These are phyloP conservation scores for Dictyostelium citrinum DNA, from an alignment of 78 protist genomes.

Conservation along the genomic window DNA sequence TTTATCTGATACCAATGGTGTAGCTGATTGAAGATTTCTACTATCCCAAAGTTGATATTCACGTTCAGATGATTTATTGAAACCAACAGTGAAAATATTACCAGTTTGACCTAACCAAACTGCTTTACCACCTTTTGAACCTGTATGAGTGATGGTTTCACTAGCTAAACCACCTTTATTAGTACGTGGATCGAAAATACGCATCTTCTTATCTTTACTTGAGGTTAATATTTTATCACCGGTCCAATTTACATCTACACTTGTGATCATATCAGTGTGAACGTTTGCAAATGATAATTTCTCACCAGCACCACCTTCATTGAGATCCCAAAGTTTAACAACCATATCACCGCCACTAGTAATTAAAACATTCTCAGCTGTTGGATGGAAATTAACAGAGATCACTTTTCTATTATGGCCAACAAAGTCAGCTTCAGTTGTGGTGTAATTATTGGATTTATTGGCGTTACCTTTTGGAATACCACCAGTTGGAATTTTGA, in stretches of 20 bases:
- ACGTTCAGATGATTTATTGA: conserved; percentile 84
- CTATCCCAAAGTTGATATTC: conserved; percentile 90
- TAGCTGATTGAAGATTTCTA: conserved; percentile 19
- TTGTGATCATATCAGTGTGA: conserved; percentile 75
- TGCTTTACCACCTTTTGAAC: conserved; percentile 83
- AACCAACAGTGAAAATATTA: conserved; percentile 86
- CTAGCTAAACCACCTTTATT: conserved; percentile 3
- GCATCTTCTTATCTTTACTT: conserved; percentile 86
- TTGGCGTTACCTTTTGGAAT: conserved; percentile 16
- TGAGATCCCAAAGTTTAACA: conserved; percentile 88
- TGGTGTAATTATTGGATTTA: conserved; percentile 23
- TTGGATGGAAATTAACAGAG: conserved; percentile 83
- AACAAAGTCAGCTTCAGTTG: conserved; percentile 14
- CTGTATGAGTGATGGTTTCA: conserved; percentile 70
- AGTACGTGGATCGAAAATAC: conserved; percentile 89
- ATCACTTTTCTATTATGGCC: conserved; percentile 88
- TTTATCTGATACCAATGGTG: background rate
- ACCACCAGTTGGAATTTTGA: conserved; percentile 80
- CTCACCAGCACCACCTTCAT: background rate
- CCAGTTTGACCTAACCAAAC: conserved; percentile 80
- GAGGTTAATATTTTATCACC: conserved; percentile 83
- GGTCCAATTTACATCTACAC: conserved; percentile 44
- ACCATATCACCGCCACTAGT: conserved; percentile 64
- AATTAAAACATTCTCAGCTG: conserved; percentile 84
- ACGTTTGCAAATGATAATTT: conserved; percentile 11